Evolutionary conservation across 1,284 basidiomycete genomes (phyloP), one percentile per base, ranked within the genome.

Genomic region (Microbotryomycetes sp.): DNA sequence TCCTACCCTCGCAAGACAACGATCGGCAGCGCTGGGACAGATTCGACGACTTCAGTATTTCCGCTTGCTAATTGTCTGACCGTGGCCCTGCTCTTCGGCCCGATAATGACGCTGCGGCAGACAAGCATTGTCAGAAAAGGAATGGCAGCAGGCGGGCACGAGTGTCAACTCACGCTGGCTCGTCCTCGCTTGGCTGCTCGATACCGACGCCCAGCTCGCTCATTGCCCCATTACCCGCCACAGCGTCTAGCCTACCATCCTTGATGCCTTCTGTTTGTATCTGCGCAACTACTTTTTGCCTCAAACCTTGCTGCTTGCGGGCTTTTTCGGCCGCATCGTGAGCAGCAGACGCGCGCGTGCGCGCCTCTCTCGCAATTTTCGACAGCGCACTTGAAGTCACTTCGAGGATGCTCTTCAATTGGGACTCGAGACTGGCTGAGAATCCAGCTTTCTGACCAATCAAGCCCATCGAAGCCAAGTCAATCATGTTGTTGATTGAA

Each of bases 361-460:
- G 54, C 7, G 56, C 52, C 31, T 60, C 35, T 3, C n/a, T 30
- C 2, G 62, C 54, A 21, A 69, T 65, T 50, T 72, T 70, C 11
- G 71, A 83, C 16, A 97, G 81, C 0, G 86, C 88, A 5, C 77
- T 79, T 3, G 83, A 83, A 16, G 88, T 86, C 9, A 91, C 85
- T 57, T 86, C 83, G n/a, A 98, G 81, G 45, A 97, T 84, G 64
- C 74, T 82, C 67, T 88, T 87, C 45, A 97, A 78, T 75, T 97
- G 91, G 46, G 90, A 86, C 35, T 85, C 81, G n/a, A 91, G 79
- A 0, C 91, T 86, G 11, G 82, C 86, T 52, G 85, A 87, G 67
- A 97, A 81, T 16, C 94, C 92, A 30, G 89, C 92, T 79, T 97
- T 97, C 73, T 94, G 91, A 1, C 94, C 94, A 69, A 97, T 97